Evolutionary conservation across 345 rosid genomes (phyloP), one percentile per base, ranked within the genome.

Genomic region (Murraya koenigii): DNA sequence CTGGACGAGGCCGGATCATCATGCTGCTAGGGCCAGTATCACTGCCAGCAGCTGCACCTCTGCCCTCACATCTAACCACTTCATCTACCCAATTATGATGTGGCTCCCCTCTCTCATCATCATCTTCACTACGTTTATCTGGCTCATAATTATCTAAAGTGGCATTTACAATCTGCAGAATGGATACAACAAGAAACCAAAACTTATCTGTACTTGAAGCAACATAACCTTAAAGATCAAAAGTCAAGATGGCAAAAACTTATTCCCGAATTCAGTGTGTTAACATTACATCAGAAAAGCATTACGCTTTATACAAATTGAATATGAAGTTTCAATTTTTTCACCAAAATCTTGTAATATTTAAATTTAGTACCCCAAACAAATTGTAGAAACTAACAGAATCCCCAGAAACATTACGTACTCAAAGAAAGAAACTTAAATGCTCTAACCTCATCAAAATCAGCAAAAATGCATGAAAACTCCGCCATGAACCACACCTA

Each of bases 401-500:
- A 20, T 66, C 78, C 15, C 52, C 61, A 41, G 35, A 59, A 73
- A 63, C 49, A 54, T 25, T 22, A 39, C 66, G 47, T 41, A 66
- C 30, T 49, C 13, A 35, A 76, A 72, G 38, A 22, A 74, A 49
- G n/a, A 36, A 38, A 28, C 20, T 75, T 33, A 30, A 30, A 58
- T 23, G 66, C n/a, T 84, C 88, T 71, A 52, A 89, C 97, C 97
- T 96, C 93, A 28, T 90, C 94, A 84, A 96, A 81, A 81, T 92
- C 87, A 77, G 84, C 85, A 85, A 96, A 94, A 39, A 90, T 80
- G 74, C 85, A 90, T 0, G 94, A 92, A 83, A 89, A 94, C 81
- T 91, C 86, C 14, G 90, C 86, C 95, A 94, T 94, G 89, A 85
- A 94, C 99, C 99, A 92, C 67, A 96, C 90, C 99, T 96, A 85